A percentile compares a stretch with the other conserved stretches of the same genome.
These are phyloP conservation scores for Ramaria rubella DNA, from an alignment of 768 basidiomycete species.

Conservation along the genomic window DNA sequence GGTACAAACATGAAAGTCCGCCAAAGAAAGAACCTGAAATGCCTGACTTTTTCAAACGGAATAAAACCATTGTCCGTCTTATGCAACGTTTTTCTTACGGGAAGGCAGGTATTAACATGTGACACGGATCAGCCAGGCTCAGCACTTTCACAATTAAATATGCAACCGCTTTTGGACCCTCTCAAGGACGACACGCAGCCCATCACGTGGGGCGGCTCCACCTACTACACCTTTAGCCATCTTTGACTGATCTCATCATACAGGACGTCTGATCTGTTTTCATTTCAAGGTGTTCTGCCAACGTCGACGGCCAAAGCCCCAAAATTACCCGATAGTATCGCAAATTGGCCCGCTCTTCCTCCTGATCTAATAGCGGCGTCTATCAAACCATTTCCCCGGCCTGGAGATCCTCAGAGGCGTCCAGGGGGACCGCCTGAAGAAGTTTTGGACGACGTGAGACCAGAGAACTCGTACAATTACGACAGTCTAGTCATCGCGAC, in stretches of 20 bases:
- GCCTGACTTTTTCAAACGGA: constrained; percentile 72
- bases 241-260: not conserved
- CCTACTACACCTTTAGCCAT: constrained; percentile 1
- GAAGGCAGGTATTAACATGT: constrained; percentile 12
- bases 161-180: constrained; percentile 64
- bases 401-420: constrained; percentile 24
- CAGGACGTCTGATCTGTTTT: constrained; percentile 75
- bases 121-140: constrained; percentile 61
- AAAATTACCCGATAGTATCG: constrained; percentile 54
- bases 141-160: constrained; percentile 61
- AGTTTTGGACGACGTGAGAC: constrained; percentile 37
- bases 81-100: constrained; percentile 5
- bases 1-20: constrained; percentile 48
- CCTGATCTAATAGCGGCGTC: constrained; percentile 52
- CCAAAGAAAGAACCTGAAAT: constrained; percentile 34
- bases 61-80: constrained; percentile 50
- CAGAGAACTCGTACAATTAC: constrained; percentile 37
- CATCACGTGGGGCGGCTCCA: constrained; percentile 45
- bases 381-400: constrained; percentile 40
- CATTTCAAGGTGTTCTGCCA: constrained; percentile 66
- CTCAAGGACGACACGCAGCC: constrained; percentile 61
- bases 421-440: constrained; percentile 23
- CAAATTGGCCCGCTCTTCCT: constrained; percentile 62
- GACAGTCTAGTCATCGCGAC: constrained; percentile 56
- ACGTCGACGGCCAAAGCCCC: constrained; percentile 34